Conservation (phyloP, 2,329 filamentous ascomycete genomes). For the Rutstroemia sp. region DNA sequence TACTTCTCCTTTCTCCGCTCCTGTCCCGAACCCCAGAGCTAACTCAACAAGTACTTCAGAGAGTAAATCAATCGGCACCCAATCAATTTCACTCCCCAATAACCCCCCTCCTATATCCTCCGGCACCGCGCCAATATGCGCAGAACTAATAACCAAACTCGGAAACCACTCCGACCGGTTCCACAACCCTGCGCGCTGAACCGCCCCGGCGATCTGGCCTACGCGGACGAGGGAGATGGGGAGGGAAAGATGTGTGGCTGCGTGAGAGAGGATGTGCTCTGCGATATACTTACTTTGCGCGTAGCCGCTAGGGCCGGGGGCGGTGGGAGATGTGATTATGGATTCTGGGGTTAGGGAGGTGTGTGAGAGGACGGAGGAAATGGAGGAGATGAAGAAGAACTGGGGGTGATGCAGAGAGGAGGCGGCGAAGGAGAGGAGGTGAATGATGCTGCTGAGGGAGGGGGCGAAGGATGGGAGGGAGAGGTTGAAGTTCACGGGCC, state of each 20-base stretch:
- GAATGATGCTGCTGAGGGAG: conserved; percentile 32
- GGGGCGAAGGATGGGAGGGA: conserved; percentile 29
- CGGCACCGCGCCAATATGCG: not conserved
- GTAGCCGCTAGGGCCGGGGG: conserved; percentile 20
- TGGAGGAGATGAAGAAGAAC: conserved; percentile 27
- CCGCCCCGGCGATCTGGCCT: conserved; percentile 38
- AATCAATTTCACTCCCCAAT: not conserved
- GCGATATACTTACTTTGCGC: conserved; percentile 23
- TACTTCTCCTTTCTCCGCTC: not conserved
- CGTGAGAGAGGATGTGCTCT: conserved; percentile 35
- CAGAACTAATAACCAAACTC: not conserved
- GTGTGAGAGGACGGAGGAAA: conserved; percentile 18
- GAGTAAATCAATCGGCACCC: not conserved
- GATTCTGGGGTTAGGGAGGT: conserved; percentile 19
- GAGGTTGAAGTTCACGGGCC: conserved; percentile 34
- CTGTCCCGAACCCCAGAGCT: not conserved
- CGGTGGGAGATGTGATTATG: not conserved
- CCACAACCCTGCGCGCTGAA: not conserved
- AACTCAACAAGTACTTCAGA: not conserved
- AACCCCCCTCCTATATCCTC: not conserved
- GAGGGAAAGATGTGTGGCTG: conserved; percentile 32
- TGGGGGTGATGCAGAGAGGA: not conserved
- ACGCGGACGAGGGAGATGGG: conserved; percentile 37
- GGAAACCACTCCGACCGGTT: not conserved
- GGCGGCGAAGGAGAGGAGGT: conserved; percentile 27